These are phyloP conservation scores for Recurvomyces mirabilis DNA, from an alignment of 495 filamentous ascomycete species.

Conservation along the genomic window DNA sequence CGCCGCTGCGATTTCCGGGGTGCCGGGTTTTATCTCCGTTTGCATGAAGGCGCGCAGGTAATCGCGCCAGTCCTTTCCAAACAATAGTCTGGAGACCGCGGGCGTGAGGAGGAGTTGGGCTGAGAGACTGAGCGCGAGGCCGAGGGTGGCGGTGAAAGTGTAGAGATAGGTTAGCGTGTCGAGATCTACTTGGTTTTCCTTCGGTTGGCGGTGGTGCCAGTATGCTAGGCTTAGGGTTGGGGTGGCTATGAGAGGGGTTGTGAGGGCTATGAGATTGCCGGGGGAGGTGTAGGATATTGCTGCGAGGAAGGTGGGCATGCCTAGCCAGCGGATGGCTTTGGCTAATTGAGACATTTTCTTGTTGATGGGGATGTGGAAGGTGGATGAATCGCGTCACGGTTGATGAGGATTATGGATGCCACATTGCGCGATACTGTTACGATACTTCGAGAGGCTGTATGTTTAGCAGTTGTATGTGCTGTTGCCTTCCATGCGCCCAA, in stretches of 20 bases:
- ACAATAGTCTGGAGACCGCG: neutral
- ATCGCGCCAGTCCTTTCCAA: neutral
- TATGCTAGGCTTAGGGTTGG: neutral
- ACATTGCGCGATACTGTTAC: too few relatives aligned
- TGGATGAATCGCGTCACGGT: too few relatives aligned
- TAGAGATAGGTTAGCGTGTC: conserved; percentile 4
- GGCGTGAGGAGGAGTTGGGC: neutral
- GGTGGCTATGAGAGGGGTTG: neutral
- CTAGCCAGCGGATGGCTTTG: neutral
- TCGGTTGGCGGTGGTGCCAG: neutral
- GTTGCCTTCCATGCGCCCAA: too few relatives aligned
- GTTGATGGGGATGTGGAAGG: too few relatives aligned
- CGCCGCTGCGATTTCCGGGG: neutral
- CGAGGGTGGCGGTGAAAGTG: neutral
- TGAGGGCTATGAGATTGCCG: neutral
- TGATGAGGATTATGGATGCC: too few relatives aligned
- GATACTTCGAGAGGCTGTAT: too few relatives aligned
- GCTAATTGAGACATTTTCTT: neutral
- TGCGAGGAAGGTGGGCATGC: neutral
- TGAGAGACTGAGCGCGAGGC: neutral
- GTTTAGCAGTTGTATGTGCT: too few relatives aligned
- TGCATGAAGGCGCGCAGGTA: neutral
- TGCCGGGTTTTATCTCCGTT: neutral
- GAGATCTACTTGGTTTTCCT: neutral
- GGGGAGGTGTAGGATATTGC: too few relatives aligned